A percentile compares a stretch with the other conserved stretches of the same genome.
These are phyloP conservation scores for Datisca glomerata DNA, from an alignment of 306 rosid species.

Conservation along the genomic window DNA sequence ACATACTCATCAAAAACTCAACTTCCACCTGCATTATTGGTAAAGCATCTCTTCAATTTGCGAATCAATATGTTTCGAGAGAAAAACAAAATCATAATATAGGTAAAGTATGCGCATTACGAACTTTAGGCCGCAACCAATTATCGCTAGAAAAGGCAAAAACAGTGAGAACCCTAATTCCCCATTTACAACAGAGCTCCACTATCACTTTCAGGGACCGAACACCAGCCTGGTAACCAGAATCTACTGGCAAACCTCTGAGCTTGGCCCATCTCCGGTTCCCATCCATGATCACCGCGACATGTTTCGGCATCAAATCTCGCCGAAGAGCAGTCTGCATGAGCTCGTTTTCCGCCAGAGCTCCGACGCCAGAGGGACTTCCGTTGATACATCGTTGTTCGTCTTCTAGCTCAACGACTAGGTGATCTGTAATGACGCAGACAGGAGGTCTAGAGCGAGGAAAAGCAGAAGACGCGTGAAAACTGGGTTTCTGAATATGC, in stretches of 20 bases:
- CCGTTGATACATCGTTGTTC: too few relatives aligned
- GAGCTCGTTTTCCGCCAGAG: neutral
- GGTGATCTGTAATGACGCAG: too few relatives aligned
- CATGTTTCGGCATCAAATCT: slow-evolving; percentile 74
- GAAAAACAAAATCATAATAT: neutral
- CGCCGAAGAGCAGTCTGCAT: slow-evolving; percentile 30
- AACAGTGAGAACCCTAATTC: slow-evolving; percentile 49
- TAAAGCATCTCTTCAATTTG: neutral
- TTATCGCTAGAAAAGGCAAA: slow-evolving; percentile 60
- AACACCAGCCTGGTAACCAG: slow-evolving; percentile 52
- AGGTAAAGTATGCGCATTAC: neutral
- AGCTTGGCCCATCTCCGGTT: slow-evolving; percentile 66
- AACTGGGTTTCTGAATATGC: too few relatives aligned
- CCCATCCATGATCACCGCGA: slow-evolving; percentile 81
- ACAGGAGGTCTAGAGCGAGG: too few relatives aligned
- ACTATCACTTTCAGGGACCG: slow-evolving; percentile 26
- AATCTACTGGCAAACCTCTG: slow-evolving; percentile 26
- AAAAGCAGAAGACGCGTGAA: too few relatives aligned
- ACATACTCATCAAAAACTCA: slow-evolving; percentile 44
- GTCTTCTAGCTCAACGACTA: too few relatives aligned
- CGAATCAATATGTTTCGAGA: neutral
- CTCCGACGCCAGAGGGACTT: neutral
- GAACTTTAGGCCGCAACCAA: slow-evolving; percentile 59
- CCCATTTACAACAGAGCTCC: slow-evolving; percentile 44
- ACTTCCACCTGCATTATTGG: slow-evolving; percentile 47